Conservation (phyloP, 1,284 basidiomycete species). For the Cutaneotrichosporon sp. region DNA sequence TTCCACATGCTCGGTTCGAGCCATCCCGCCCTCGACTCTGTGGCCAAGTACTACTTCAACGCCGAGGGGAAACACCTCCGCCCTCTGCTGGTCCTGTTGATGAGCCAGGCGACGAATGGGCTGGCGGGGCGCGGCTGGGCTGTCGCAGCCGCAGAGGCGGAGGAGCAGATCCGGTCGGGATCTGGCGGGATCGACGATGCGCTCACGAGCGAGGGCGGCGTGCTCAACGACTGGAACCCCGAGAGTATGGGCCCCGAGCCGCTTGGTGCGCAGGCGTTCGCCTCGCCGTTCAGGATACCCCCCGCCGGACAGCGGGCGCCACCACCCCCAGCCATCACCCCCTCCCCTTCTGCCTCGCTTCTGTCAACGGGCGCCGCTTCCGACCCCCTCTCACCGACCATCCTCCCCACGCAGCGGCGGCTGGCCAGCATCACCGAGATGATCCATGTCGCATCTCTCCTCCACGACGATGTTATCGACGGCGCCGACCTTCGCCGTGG, state of each 20-base stretch:
- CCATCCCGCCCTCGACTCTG: constrained; percentile 77
- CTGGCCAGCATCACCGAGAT: constrained; percentile 97
- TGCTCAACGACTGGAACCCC: constrained; percentile 50
- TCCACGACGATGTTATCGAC: constrained; percentile 96
- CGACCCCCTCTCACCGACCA: constrained; percentile 11
- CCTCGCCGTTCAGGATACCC: constrained; percentile 39
- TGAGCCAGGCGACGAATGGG: constrained; percentile 85
- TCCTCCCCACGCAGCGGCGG: constrained; percentile 81
- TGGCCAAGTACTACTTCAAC: constrained; percentile 91
- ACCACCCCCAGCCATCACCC: constrained; percentile 3
- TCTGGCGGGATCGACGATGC: constrained; percentile 40
- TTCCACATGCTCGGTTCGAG: constrained; percentile 78
- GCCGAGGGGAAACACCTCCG: constrained; percentile 78
- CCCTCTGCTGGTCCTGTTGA: constrained; percentile 83
- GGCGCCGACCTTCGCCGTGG: constrained; percentile 74
- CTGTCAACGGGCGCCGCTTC: constrained; percentile 6
- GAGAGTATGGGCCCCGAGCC: constrained; percentile 42
- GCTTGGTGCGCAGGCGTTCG: constrained; percentile 30
- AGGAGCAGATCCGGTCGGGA: constrained; percentile 5
- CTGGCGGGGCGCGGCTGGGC: constrained; percentile 51
- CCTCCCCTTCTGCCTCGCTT: constrained; percentile 15
- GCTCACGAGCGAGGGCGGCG: constrained; percentile 42
- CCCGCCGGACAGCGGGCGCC: neutral
- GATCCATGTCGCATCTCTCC: constrained; percentile 92
- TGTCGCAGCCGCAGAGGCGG: constrained; percentile 2